Base-by-base conservation (phyloP, 2,329 filamentous ascomycete species). In the Apiospora malaysiana region DNA sequence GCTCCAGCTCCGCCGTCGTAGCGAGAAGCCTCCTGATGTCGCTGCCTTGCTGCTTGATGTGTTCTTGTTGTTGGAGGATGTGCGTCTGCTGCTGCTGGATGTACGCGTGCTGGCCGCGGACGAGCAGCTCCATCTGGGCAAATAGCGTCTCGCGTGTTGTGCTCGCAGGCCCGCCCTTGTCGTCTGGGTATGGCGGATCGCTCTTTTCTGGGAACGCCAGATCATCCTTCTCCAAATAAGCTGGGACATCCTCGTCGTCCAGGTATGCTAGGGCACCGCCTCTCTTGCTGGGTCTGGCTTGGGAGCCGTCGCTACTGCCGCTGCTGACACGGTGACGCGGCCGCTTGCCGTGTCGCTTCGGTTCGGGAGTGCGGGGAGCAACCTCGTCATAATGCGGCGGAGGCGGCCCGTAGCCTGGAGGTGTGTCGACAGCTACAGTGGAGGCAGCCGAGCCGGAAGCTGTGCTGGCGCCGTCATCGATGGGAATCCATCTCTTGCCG, bases 401-500 rank as follows among this genome's bases (percentile, higher is more conserved):
- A 2, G 63, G 37, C 18, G 59, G 59, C 4, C 63, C 45, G 66
- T 68, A 68, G 23, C 43, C 25, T 37, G 66, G 66, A 3, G 66
- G 66, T 5, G 42, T 68, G 27, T 68, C 66, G 45, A 40, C 66
- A 51, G 66, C 66, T 14, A 46, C 45, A 2, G 45, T 51, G 25
- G 66, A 68, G 10, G 66, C 66, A 49, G 66, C 66, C 12, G 43
- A 46, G 6, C 51, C 66, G 25, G 66, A 68, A 27, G 45, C 66
- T 23, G 66, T 68, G 45, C 66, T 68, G 14, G 46, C 21, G 42
- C 63, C 63, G 16, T 66, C 63, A 23, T 68, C 45, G 25, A 47
- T 32, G 21, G 43, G 42, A 8, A 27, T 37, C n/a, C 32, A 47
- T 4, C 32, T 23, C 66, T 68, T 68, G 42, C 66, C 66, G 10